Evolutionary conservation across 1,139 yeast species (phyloP).

Genomic region (Suhomyces panamericanus): DNA sequence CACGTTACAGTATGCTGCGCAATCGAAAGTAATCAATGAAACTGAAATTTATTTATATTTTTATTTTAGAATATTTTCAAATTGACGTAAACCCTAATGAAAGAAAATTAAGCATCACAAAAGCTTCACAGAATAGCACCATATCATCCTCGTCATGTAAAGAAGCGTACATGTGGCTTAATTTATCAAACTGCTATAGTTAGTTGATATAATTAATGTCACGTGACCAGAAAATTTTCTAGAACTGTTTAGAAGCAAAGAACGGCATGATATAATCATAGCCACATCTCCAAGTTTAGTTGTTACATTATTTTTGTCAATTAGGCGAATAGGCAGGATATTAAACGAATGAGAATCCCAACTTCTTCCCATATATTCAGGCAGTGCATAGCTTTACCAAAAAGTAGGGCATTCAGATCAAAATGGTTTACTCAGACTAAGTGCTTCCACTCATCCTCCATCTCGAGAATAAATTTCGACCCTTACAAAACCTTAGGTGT

Average conservation of each 20-base stretch:
- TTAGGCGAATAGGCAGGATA: background rate
- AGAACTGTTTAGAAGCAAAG: constrained; percentile 11
- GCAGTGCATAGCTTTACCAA: constrained; percentile 5
- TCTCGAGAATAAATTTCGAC: constrained; percentile 47
- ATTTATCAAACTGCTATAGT: no score
- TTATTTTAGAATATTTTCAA: no score
- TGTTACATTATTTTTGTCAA: background rate
- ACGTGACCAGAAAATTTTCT: constrained; percentile 12
- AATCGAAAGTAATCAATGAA: no score
- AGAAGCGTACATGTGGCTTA: no score
- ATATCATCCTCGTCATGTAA: background rate
- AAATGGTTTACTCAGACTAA: constrained; percentile 11
- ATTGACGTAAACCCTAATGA: no score
- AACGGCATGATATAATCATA: background rate
- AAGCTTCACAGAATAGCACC: background rate
- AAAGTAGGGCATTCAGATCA: constrained; percentile 2
- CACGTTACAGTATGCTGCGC: no score
- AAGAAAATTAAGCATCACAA: no score
- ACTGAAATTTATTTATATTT: no score
- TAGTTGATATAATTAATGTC: background rate
- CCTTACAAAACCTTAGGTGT: constrained; percentile 88
- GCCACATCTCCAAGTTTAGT: no score
- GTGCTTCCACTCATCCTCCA: constrained; percentile 30
- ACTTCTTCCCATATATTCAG: constrained; percentile 8
- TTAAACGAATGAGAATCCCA: constrained; percentile 11